phyloP scores from a whole-genome alignment of 2,329 filamentous ascomycete species.

The Xylariaceae sp. region DNA sequence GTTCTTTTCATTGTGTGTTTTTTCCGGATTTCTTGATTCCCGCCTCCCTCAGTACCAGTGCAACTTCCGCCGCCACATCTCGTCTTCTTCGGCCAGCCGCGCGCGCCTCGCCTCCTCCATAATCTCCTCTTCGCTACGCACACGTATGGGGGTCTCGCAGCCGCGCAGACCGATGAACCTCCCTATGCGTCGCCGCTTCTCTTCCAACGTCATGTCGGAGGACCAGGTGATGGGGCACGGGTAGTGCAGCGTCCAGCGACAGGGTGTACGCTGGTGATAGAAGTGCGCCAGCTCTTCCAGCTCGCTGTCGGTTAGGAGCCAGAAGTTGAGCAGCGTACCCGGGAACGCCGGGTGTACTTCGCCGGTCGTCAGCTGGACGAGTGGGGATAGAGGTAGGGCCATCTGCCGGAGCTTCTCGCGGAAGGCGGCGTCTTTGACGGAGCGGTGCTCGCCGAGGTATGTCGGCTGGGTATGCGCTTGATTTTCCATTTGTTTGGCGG shows the following conservation, averaged over 20 bases:
- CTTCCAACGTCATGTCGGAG: slow-evolving; percentile 47
- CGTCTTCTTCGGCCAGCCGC: slow-evolving; percentile 36
- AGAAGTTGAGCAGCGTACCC: slow-evolving; percentile 63
- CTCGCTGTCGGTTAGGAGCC: slow-evolving; percentile 67
- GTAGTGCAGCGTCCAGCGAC: slow-evolving; percentile 54
- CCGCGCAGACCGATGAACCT: slow-evolving; percentile 69
- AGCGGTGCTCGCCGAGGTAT: slow-evolving; percentile 28
- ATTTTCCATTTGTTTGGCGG: slow-evolving; percentile 18
- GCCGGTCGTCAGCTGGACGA: slow-evolving; percentile 60
- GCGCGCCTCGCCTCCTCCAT: slow-evolving; percentile 20
- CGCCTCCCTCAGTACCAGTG: slow-evolving; percentile 23
- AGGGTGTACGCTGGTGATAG: slow-evolving; percentile 65
- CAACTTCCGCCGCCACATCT: slow-evolving; percentile 45
- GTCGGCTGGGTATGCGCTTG: slow-evolving; percentile 15
- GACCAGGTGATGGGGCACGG: slow-evolving; percentile 65
- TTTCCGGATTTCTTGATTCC: neutral
- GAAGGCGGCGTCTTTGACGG: slow-evolving; percentile 47
- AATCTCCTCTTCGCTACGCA: slow-evolving; percentile 25
- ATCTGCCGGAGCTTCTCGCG: slow-evolving; percentile 61
- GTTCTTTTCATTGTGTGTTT: neutral
- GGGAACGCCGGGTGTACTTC: slow-evolving; percentile 63
- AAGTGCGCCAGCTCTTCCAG: slow-evolving; percentile 67
- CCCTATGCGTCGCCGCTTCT: slow-evolving; percentile 70
- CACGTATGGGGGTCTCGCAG: slow-evolving; percentile 46
- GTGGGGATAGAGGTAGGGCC: slow-evolving; percentile 60